These are phyloP conservation scores for Nevesoporus exiguus DNA, from an alignment of 768 basidiomycete species.

Conservation along the genomic window DNA sequence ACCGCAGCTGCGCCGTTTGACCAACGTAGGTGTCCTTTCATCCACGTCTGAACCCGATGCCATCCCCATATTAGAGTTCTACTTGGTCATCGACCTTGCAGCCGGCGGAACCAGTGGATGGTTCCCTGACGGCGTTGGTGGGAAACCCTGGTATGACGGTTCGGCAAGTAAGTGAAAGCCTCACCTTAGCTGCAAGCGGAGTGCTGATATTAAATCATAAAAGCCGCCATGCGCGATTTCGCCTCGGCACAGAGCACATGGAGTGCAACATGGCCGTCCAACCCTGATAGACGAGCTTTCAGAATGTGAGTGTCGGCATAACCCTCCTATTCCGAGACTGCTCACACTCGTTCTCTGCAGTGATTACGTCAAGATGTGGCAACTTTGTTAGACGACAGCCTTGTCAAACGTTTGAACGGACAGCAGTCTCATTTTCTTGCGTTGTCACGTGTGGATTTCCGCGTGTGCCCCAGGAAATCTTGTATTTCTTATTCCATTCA, in stretches of 20 bases:
- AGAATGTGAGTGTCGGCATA: constrained; percentile 45
- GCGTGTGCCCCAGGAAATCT: not conserved
- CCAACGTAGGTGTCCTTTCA: constrained; percentile 26
- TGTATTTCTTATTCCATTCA: not conserved
- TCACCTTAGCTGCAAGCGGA: constrained; percentile 12
- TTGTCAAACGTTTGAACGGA: not conserved
- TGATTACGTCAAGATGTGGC: constrained; percentile 35
- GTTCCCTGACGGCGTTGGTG: constrained; percentile 49
- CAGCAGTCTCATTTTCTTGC: not conserved
- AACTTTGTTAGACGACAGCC: constrained; percentile 20
- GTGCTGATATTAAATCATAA: constrained; percentile 2
- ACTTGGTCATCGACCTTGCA: constrained; percentile 75
- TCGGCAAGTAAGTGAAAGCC: constrained; percentile 42
- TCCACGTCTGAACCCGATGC: not conserved
- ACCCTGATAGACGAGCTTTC: constrained; percentile 60
- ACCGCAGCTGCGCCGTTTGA: constrained; percentile 44
- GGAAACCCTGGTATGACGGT: constrained; percentile 58
- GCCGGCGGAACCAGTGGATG: constrained; percentile 75
- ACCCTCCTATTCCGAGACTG: not conserved
- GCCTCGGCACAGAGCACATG: constrained; percentile 58
- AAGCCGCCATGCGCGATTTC: constrained; percentile 70
- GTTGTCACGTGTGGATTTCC: not conserved
- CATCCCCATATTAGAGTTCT: constrained; percentile 56
- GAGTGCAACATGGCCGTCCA: constrained; percentile 72
- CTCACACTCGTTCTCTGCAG: constrained; percentile 7